These are phyloP conservation scores for Apostasia ramifera DNA, from an alignment of 106 monocot genomes.

Conservation along the genomic window DNA sequence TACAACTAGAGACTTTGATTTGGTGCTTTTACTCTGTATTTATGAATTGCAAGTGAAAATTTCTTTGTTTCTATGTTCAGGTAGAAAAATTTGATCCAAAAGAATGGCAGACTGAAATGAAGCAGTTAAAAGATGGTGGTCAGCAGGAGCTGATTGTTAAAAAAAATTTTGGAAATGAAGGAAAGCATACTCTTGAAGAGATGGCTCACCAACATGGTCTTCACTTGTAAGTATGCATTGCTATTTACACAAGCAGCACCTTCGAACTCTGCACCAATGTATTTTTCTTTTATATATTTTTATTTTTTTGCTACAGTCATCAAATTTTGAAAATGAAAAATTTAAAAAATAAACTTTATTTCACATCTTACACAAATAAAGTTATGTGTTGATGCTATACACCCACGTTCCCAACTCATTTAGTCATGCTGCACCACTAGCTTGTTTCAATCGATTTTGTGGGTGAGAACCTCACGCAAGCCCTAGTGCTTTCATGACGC, in stretches of 20 bases:
- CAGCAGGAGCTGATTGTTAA: conserved; percentile 77
- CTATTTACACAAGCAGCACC: not conserved
- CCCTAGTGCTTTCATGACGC: no score
- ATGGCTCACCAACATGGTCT: conserved; percentile 76
- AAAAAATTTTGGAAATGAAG: conserved; percentile 80
- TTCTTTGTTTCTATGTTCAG: conserved; percentile 19
- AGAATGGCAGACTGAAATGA: conserved; percentile 77
- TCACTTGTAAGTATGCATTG: conserved; percentile 61
- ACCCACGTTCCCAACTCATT: no score
- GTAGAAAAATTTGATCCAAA: conserved; percentile 86
- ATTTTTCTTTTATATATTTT: not conserved
- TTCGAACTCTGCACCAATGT: not conserved
- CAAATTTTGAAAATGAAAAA: no score
- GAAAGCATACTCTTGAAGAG: conserved; percentile 61
- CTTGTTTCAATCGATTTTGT: no score
- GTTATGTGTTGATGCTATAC: no score
- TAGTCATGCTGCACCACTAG: no score
- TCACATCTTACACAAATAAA: no score
- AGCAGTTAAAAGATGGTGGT: conserved; percentile 62
- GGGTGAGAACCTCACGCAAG: no score
- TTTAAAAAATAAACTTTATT: no score
- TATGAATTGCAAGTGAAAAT: not conserved
- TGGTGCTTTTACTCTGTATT: not conserved
- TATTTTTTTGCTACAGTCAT: no score
- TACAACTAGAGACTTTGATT: not conserved